Evolutionary conservation across 495 filamentous ascomycete species (phyloP).

Genomic region (Delitschia confertaspora): DNA sequence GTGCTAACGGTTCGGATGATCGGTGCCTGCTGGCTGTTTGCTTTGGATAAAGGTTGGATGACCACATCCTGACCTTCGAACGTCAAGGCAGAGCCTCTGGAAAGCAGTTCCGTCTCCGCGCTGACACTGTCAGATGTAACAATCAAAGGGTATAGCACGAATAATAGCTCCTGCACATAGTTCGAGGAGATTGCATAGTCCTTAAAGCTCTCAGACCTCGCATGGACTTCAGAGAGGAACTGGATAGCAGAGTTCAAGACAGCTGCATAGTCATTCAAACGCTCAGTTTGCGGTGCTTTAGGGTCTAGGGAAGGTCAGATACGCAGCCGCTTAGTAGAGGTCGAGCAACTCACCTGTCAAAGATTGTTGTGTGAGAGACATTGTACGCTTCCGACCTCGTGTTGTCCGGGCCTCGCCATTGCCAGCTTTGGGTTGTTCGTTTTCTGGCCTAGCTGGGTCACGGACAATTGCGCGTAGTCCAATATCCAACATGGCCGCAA

Average conservation of each 20-base stretch:
- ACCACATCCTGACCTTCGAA: slow-evolving; percentile 82
- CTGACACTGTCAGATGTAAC: slow-evolving; percentile 74
- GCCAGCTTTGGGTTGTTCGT: slow-evolving; percentile 8
- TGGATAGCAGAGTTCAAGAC: slow-evolving; percentile 64
- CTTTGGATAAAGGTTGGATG: slow-evolving; percentile 60
- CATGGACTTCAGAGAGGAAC: slow-evolving; percentile 69
- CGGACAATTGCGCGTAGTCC: slow-evolving; percentile 61
- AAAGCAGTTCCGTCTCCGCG: slow-evolving; percentile 73
- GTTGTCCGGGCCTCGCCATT: slow-evolving; percentile 3
- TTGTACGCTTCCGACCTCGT: slow-evolving; percentile 17
- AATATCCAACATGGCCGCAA: slow-evolving; percentile 79
- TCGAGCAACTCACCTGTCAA: slow-evolving; percentile 7
- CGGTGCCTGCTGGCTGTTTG: slow-evolving; percentile 43
- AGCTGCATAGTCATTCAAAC: slow-evolving; percentile 20
- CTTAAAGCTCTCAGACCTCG: slow-evolving; percentile 61
- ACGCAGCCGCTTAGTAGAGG: background rate
- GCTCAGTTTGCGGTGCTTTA: slow-evolving; percentile 15
- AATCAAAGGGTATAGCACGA: slow-evolving; percentile 72
- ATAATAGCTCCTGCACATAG: slow-evolving; percentile 69
- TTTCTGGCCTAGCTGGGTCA: slow-evolving; percentile 46
- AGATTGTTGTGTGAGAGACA: slow-evolving; percentile 23
- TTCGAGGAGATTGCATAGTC: slow-evolving; percentile 70
- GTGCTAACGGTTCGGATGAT: slow-evolving; percentile 64
- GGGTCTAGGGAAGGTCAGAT: slow-evolving; percentile 20
- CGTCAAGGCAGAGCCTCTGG: slow-evolving; percentile 64